A percentile compares a stretch with the other conserved stretches of the same genome.
Evolutionary conservation across 208 protist genomes (phyloP).

Genomic region (Leishmania mexicana): DNA sequence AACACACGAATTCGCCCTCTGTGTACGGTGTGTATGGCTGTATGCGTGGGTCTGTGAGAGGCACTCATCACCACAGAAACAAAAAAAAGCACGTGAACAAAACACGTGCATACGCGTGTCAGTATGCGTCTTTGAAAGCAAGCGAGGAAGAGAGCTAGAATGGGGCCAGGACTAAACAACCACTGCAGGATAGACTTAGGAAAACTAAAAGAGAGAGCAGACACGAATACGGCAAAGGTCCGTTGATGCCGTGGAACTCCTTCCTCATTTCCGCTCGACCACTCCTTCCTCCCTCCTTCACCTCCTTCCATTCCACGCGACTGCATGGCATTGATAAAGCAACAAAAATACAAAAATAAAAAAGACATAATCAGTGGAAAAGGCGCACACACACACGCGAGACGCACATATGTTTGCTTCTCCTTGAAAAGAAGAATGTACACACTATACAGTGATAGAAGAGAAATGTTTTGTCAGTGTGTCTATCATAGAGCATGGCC

Average conservation of each 20-base stretch:
- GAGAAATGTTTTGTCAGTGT: not conserved
- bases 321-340: not conserved
- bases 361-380: not conserved
- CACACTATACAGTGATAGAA: slow-evolving; percentile 13
- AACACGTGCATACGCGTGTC: not conserved
- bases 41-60: not conserved
- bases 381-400: not conserved
- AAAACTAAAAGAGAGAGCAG: not conserved
- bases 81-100: slow-evolving; percentile 6
- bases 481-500: not conserved
- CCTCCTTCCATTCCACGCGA: not conserved
- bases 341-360: not conserved
- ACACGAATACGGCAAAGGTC: not conserved
- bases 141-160: not conserved
- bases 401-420: no score
- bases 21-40: not conserved
- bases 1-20: no score
- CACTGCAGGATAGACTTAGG: not conserved
- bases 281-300: not conserved
- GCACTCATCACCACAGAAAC: not conserved
- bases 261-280: not conserved
- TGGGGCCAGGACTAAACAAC: not conserved
- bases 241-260: not conserved
- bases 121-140: not conserved
- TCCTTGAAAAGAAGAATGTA: slow-evolving; percentile 9